Percentiles rank a stretch among this genome's conserved stretches.
Conservation (phyloP, 352 stramenopile species). For the Phytophthora foliorum region DNA sequence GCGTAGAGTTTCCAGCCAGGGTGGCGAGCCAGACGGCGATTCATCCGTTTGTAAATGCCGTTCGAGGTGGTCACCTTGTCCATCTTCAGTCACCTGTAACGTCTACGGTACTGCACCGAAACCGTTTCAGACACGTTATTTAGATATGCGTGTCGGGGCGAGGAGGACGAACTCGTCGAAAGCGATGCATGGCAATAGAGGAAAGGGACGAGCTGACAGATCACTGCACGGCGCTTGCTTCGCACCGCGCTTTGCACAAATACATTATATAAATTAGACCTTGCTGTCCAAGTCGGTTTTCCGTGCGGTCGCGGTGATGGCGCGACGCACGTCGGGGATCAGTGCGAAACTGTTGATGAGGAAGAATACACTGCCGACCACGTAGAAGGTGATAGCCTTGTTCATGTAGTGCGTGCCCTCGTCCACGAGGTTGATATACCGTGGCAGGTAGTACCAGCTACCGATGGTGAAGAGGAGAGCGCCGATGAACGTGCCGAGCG, state of each 20-base stretch:
- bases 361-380: constrained; percentile 82
- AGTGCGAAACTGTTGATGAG: constrained; percentile 72
- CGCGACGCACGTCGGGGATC: constrained; percentile 59
- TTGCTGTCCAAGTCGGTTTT: constrained; percentile 32
- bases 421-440: constrained; percentile 74
- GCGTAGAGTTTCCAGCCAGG: neutral
- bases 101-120: neutral
- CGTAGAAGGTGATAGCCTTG: constrained; percentile 80
- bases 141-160: neutral
- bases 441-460: constrained; percentile 85
- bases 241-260: constrained; percentile 19
- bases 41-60: neutral
- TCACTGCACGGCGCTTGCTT: constrained; percentile 22
- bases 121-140: constrained; percentile 10
- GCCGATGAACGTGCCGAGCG: constrained; percentile 68
- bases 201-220: neutral
- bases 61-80: neutral
- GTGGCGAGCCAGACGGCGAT: neutral
- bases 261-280: constrained; percentile 37
- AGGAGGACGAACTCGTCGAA: neutral
- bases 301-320: constrained; percentile 43
- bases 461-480: constrained; percentile 82
- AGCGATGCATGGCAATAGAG: neutral
- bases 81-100: neutral
- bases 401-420: constrained; percentile 75